These are phyloP conservation scores for Pythium plurisporium DNA, from an alignment of 352 stramenopile species.

Conservation along the genomic window DNA sequence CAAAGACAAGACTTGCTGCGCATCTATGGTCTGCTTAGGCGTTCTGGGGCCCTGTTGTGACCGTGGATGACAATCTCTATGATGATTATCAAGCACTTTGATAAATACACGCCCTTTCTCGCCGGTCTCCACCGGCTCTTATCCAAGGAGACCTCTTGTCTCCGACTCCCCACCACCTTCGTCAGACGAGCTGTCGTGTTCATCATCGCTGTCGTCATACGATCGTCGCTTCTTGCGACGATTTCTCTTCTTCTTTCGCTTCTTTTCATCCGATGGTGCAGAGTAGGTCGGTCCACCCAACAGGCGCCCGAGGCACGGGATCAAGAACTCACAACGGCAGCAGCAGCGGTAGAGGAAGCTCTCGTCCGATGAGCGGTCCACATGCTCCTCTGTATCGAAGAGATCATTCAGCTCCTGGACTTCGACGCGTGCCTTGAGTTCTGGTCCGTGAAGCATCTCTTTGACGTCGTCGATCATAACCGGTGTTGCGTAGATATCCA, in stretches of 20 bases:
- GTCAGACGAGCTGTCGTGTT: constrained; percentile 16
- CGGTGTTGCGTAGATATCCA: constrained; percentile 75
- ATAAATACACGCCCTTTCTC: too few species aligned
- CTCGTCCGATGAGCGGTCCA: constrained; percentile 27
- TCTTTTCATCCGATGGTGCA: constrained; percentile 27
- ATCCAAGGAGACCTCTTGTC: constrained; percentile 50
- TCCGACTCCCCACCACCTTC: constrained; percentile 31
- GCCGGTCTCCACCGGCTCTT: too few species aligned
- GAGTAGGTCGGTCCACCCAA: constrained; percentile 71
- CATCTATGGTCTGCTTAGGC: constrained; percentile 3
- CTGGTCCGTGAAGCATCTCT: constrained; percentile 62
- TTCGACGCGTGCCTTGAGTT: constrained; percentile 59
- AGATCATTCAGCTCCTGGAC: constrained; percentile 60
- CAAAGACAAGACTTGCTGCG: constrained; percentile 15
- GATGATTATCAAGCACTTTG: constrained; percentile 15
- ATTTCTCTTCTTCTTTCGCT: constrained; percentile 21
- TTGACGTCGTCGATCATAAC: constrained; percentile 74
- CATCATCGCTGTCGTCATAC: constrained; percentile 37
- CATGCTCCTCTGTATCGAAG: constrained; percentile 35
- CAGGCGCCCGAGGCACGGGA: constrained; percentile 61
- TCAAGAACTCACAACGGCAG: constrained; percentile 72
- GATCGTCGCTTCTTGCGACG: constrained; percentile 25
- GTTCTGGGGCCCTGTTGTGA: too few species aligned
- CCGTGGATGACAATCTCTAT: too few species aligned
- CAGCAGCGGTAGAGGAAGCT: constrained; percentile 60